Evolutionary conservation across 805 yeast genomes (phyloP).

Genomic region (Lipomyces sp.): DNA sequence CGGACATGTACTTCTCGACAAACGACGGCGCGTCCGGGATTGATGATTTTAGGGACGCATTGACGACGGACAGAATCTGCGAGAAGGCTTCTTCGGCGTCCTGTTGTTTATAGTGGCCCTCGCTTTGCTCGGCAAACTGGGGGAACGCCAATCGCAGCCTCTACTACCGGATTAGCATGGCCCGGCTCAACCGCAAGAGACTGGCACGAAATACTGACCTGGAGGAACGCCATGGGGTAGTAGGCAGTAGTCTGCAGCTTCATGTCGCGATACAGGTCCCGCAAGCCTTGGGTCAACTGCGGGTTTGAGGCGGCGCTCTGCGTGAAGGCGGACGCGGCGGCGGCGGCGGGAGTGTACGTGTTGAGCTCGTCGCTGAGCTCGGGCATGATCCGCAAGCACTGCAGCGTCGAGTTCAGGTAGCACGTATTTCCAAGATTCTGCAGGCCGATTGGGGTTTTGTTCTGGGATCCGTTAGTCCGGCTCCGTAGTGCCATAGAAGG

Average conservation of each 20-base stretch:
- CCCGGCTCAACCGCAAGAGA: neutral
- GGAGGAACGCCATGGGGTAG: slow-evolving; percentile 66
- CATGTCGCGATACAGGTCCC: slow-evolving; percentile 37
- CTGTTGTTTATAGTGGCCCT: slow-evolving; percentile 84
- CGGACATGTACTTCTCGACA: slow-evolving; percentile 57
- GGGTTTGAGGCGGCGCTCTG: slow-evolving; percentile 21
- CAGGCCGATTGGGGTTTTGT: slow-evolving; percentile 56
- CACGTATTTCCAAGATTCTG: slow-evolving; percentile 74
- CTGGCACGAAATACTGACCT: neutral
- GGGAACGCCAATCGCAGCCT: slow-evolving; percentile 62
- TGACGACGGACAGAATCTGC: slow-evolving; percentile 53
- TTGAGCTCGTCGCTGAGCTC: slow-evolving; percentile 50
- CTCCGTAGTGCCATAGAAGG: no score
- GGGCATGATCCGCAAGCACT: slow-evolving; percentile 48
- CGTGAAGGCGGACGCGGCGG: neutral
- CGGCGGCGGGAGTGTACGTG: slow-evolving; percentile 6
- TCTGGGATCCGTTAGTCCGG: neutral
- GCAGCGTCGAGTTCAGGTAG: slow-evolving; percentile 68
- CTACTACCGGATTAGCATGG: slow-evolving; percentile 1
- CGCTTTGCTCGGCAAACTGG: slow-evolving; percentile 76
- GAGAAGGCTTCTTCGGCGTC: slow-evolving; percentile 97
- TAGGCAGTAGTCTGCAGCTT: slow-evolving; percentile 43
- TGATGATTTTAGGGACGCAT: slow-evolving; percentile 17
- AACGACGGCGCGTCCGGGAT: slow-evolving; percentile 43
- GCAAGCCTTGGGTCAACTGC: slow-evolving; percentile 37